These are phyloP conservation scores for Murraya paniculata DNA, from an alignment of 345 rosid species.

Conservation along the genomic window DNA sequence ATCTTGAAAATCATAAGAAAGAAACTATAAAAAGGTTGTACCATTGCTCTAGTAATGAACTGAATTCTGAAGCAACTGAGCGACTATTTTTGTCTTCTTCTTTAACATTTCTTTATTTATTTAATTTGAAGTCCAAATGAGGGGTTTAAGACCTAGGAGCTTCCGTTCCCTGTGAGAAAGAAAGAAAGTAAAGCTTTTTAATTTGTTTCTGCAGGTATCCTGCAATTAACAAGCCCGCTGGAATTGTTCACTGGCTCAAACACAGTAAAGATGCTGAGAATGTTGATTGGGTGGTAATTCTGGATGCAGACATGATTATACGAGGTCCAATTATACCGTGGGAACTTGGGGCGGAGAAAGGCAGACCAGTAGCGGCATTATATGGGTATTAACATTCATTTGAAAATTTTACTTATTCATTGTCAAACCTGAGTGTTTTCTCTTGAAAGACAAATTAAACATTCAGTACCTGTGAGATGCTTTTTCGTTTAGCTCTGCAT, in stretches of 20 bases:
- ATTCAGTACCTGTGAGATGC: neutral
- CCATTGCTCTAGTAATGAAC: neutral
- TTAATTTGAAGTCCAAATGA: conserved; percentile 1
- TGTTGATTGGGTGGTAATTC: conserved; percentile 96
- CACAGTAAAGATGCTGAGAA: conserved; percentile 85
- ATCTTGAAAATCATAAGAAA: neutral
- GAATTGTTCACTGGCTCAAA: conserved; percentile 87
- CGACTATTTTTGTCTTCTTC: neutral
- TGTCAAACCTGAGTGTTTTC: neutral
- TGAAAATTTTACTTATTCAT: conserved; percentile 1
- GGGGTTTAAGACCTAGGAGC: neutral
- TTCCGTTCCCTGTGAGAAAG: neutral
- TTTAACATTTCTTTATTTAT: neutral
- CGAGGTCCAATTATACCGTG: conserved; percentile 93
- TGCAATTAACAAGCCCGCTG: conserved; percentile 96
- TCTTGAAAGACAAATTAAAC: neutral
- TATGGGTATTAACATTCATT: conserved; percentile 61
- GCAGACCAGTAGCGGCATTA: conserved; percentile 82
- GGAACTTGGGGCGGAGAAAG: conserved; percentile 92
- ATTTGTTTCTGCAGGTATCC: conserved; percentile 65
- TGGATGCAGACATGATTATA: conserved; percentile 96
- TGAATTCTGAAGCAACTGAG: neutral
- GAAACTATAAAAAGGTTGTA: neutral
- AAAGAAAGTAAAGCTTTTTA: neutral
- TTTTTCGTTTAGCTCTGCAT: neutral